A percentile compares a stretch with the other conserved stretches of the same genome.
Conservation (phyloP, 2,329 filamentous ascomycete genomes). For the Lachnellula willkommii region DNA sequence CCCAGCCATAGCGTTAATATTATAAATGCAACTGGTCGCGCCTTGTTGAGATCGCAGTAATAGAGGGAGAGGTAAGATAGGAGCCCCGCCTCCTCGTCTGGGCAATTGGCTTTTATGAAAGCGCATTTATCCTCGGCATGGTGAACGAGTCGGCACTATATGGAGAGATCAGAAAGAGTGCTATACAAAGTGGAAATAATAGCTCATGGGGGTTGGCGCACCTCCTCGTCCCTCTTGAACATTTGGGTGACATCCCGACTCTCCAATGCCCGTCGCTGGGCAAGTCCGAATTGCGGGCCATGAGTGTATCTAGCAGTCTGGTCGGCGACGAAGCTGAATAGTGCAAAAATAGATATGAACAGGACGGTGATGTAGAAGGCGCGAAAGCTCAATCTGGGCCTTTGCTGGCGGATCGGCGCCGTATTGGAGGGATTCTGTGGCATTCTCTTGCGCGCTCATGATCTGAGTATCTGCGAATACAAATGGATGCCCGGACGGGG, state of each 20-base stretch:
- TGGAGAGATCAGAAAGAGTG: conserved; percentile 1
- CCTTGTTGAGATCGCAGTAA: conserved; percentile 70
- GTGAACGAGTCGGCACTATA: conserved; percentile 74
- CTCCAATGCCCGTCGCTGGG: conserved; percentile 25
- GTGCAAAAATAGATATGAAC: conserved; percentile 25
- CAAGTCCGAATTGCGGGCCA: conserved; percentile 25
- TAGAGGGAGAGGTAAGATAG: conserved; percentile 85
- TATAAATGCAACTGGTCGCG: conserved; percentile 70
- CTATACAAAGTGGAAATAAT: background rate
- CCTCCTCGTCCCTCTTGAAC: conserved; percentile 31
- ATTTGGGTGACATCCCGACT: conserved; percentile 21
- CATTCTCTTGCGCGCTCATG: conserved; percentile 23
- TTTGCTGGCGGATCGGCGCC: conserved; percentile 13
- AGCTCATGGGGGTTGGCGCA: conserved; percentile 8
- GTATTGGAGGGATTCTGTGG: conserved; percentile 16
- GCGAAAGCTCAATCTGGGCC: conserved; percentile 27
- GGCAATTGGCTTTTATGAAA: conserved; percentile 77
- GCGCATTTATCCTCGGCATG: conserved; percentile 74
- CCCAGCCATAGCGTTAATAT: conserved; percentile 78
- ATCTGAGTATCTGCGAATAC: conserved; percentile 5
- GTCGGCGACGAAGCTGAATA: conserved; percentile 29
- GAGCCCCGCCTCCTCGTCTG: conserved; percentile 83
- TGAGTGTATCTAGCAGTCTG: conserved; percentile 27
- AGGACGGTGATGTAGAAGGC: conserved; percentile 32
- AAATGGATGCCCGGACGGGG: background rate